Base-by-base conservation (phyloP, 495 filamentous ascomycete genomes). In the Penicillium salamii region DNA sequence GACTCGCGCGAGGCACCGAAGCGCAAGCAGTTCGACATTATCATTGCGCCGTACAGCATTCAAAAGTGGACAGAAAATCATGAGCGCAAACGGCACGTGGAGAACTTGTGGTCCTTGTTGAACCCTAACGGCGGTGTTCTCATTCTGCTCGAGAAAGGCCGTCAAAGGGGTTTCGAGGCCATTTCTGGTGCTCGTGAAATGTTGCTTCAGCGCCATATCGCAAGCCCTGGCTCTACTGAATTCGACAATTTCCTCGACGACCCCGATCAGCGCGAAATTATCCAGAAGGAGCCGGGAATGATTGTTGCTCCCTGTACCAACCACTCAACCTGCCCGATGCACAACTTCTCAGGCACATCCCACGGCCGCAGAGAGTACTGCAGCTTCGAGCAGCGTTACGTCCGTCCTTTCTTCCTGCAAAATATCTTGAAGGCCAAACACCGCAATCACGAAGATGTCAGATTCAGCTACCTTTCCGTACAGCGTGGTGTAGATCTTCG, bases 221-320 rank as follows among this genome's bases (percentile, higher is more conserved):
- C 85, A 9, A 84, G 86, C 33, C 84, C 87, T 5, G 77, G 68
- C 13, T 75, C 80, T 11, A 71, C 67, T 21, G 64, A 75, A 33
- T 72, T 70, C 35, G 74, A 69, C 32, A 63, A 69, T 33, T 47
- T 65, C 41, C 57, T 68, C 6, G 69, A 76, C 13, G 69, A 68
- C 8, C 53, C 68, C 1, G 62, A 55, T 5, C 64, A 67, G 12
- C 55, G 59, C n/a, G 53, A 62, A 3, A 64, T 69, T 17, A 57
- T 72, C 1, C 43, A 69, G 19, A 87, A 87, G 53, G 90, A 93
- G 53, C 67, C 77, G 1, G 93, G 91, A 53, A 91, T 91, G 84
- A 97, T 98, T 55, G 78, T 98, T 51, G 93, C 95, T 1, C 93
- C 93, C 0, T 98, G 93, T 66, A 98, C 93, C 1, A 96, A 91